These are phyloP conservation scores for Diaporthe destruens DNA, from an alignment of 2,329 filamentous ascomycete genomes.

Conservation along the genomic window DNA sequence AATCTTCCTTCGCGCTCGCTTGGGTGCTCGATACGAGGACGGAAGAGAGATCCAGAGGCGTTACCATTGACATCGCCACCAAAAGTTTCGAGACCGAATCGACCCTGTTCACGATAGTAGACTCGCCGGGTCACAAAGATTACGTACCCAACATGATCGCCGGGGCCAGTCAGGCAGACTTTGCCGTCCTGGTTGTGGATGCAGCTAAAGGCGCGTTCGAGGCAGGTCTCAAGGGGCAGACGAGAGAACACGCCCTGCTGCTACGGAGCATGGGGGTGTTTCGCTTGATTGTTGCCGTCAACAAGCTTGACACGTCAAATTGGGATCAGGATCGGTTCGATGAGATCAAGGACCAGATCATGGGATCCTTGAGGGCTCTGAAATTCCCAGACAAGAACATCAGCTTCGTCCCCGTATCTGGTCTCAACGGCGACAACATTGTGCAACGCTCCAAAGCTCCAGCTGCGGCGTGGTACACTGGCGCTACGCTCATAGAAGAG, in stretches of 20 bases:
- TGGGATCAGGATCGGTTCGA: conserved; percentile 89
- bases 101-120: conserved; percentile 91
- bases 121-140: conserved; percentile 93
- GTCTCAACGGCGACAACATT: conserved; percentile 90
- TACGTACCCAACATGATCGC: conserved; percentile 99
- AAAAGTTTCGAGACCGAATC: conserved; percentile 93
- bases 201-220: conserved; percentile 92
- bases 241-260: conserved; percentile 90
- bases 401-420: conserved; percentile 89
- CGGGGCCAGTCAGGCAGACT: conserved; percentile 94
- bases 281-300: conserved; percentile 88
- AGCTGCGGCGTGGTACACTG: conserved; percentile 81
- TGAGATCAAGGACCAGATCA: conserved; percentile 86
- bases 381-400: conserved; percentile 87
- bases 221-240: conserved; percentile 92
- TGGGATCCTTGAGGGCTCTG: conserved; percentile 83
- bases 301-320: conserved; percentile 89
- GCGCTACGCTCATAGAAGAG: conserved; percentile 83
- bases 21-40: conserved; percentile 96
- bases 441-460: conserved; percentile 67
- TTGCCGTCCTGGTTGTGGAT: conserved; percentile 94
- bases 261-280: conserved; percentile 92
- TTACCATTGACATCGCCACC: conserved; percentile 96
- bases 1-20: conserved; percentile 94
- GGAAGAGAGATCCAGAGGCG: conserved; percentile 89